Conservation (phyloP, 352 stramenopile species). For the Halophytophthora polymorphica region DNA sequence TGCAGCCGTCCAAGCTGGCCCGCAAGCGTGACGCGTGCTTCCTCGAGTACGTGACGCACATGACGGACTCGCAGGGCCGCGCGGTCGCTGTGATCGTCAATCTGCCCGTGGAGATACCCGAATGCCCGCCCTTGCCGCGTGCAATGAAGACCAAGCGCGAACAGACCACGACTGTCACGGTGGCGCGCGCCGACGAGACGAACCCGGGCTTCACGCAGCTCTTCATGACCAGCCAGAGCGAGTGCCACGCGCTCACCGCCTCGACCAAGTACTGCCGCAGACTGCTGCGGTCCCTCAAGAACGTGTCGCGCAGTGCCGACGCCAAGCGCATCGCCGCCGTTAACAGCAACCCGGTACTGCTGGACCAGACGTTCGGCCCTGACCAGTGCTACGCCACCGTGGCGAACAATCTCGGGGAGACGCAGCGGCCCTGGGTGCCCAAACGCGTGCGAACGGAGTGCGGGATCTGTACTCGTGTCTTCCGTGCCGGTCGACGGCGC, state of each 20-base stretch:
- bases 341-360: conserved; percentile 26
- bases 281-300: conserved; percentile 42
- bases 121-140: conserved; percentile 48
- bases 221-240: conserved; percentile 52
- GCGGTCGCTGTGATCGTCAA: conserved; percentile 62
- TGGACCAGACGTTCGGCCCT: conserved; percentile 28
- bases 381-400: conserved; percentile 16
- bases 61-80: conserved; percentile 47
- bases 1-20: conserved; percentile 53
- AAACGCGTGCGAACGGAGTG: conserved; percentile 41
- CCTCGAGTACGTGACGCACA: conserved; percentile 71
- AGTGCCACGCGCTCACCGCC: conserved; percentile 42
- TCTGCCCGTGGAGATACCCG: conserved; percentile 53
- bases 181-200: conserved; percentile 41
- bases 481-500: conserved; percentile 50
- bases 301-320: conserved; percentile 51
- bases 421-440: conserved; percentile 53
- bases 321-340: conserved; percentile 58
- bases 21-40: conserved; percentile 74
- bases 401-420: conserved; percentile 37
- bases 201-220: conserved; percentile 37
- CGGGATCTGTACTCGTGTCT: conserved; percentile 55
- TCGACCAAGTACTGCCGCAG: conserved; percentile 49
- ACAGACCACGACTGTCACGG: conserved; percentile 42
- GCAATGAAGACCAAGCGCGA: conserved; percentile 60